Evolutionary conservation across 495 filamentous ascomycete genomes (phyloP), one percentile per base, ranked within the genome.

Genomic region (Bathelium albidoporum): DNA sequence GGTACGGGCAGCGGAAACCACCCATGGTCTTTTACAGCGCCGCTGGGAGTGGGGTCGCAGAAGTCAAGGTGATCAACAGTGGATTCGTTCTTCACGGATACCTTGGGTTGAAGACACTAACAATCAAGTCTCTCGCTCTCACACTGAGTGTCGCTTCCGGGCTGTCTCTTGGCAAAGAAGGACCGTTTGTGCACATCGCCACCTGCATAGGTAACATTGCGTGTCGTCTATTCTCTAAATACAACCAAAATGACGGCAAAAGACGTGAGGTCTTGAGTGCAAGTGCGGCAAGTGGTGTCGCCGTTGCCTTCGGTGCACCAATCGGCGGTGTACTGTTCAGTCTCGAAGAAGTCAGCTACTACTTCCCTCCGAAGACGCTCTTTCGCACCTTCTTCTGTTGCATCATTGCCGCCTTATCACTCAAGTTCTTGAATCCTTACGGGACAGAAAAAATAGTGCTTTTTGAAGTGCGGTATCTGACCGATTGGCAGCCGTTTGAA

Each of bases 301-400:
- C 91, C 18, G 93, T 97, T 20, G 93, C 93, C 24, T 97, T 97
- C 73, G 93, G 93, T 29, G 91, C 93, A 1, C 93, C 93, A 12
- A 87, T 97, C 59, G 90, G 90, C 11, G 73, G 73, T 44, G 70
- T 74, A 11, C 68, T 76, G 12, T 76, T 97, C 73, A 90, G 91
- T 61, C 76, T 97, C 28, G 93, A 97, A 75, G 93, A 97, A 80
- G 90, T 96, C 70, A 89, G 87, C 73, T 98, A 98, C 73, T 98
- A 96, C 72, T 97, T 97, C 74, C 94, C 93, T 2, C 89, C 94
- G n/a, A 97, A 98, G 76, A 97, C 93, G 1, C 83, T 98, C 2
- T 98, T 98, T 77, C 81, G 94, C 43, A 98, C 94, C 1, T 97
- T 98, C 78, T 98, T 97, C 76, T 96, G 91, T 74, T 98, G 93